These are phyloP conservation scores for Dendrocalamus latiflorus DNA, from an alignment of 202 grass and related monocot genomes.

Conservation along the genomic window DNA sequence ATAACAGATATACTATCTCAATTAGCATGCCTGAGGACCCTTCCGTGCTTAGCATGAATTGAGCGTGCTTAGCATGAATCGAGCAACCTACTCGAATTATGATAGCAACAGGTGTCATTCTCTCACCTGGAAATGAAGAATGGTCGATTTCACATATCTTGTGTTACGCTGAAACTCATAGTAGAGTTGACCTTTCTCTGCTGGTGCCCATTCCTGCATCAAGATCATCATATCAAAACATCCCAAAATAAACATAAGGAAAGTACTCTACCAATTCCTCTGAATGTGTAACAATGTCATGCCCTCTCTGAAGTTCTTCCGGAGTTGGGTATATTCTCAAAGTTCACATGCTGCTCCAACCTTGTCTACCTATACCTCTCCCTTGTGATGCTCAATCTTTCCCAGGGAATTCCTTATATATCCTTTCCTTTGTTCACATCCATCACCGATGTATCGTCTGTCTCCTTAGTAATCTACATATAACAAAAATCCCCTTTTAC, in stretches of 20 bases:
- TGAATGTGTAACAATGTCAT: constrained; percentile 6
- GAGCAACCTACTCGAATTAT: neutral
- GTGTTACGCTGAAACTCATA: constrained; percentile 76
- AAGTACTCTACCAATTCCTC: neutral
- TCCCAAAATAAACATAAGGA: neutral
- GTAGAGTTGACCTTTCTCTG: constrained; percentile 47
- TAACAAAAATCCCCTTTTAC: neutral
- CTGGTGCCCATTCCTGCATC: constrained; percentile 43
- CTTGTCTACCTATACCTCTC: constrained; percentile 44
- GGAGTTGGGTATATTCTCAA: constrained; percentile 74
- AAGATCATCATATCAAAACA: constrained; percentile 11
- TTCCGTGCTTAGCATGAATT: neutral
- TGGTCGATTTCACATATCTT: constrained; percentile 59
- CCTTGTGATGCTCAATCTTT: constrained; percentile 39
- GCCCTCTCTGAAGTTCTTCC: constrained; percentile 57
- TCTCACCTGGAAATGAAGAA: constrained; percentile 86
- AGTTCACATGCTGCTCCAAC: constrained; percentile 56
- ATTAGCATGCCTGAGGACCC: neutral
- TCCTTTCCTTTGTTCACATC: constrained; percentile 70
- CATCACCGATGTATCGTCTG: constrained; percentile 33
- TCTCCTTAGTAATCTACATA: constrained; percentile 38
- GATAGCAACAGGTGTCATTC: neutral
- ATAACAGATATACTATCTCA: neutral
- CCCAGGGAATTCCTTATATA: constrained; percentile 81
- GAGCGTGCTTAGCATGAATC: too few relatives aligned